Percentiles rank a stretch among this genome's conserved stretches.
Conservation (phyloP, 257 asterid genomes). For the Nicotiana knightiana region DNA sequence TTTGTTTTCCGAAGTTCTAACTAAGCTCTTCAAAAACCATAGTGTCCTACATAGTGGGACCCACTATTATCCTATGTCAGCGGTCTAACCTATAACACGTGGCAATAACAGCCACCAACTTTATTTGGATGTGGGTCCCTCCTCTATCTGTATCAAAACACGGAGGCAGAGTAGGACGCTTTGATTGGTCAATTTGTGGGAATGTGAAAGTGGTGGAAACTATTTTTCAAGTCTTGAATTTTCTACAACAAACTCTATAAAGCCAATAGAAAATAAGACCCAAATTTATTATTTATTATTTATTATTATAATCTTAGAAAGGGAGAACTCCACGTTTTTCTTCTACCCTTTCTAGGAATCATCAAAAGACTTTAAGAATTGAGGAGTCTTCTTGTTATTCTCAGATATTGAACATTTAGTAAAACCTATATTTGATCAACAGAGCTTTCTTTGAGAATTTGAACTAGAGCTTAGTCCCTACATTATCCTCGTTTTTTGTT, state of each 20-base stretch:
- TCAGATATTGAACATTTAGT: neutral
- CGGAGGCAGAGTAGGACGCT: neutral
- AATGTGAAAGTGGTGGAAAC: constrained; percentile 40
- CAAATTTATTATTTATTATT: neutral
- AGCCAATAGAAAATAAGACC: neutral
- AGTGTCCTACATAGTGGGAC: constrained; percentile 6
- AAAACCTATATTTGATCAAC: neutral
- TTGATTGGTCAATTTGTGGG: neutral
- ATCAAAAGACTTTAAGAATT: neutral
- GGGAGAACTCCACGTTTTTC: neutral
- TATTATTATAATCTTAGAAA: neutral
- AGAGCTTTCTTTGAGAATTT: too few relatives aligned
- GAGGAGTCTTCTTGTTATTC: neutral
- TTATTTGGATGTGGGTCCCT: neutral
- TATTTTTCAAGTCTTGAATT: constrained; percentile 11
- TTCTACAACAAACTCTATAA: neutral
- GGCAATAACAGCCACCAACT: constrained; percentile 24
- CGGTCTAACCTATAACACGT: constrained; percentile 25
- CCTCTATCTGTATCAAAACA: neutral
- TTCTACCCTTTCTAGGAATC: neutral
- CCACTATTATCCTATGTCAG: neutral
- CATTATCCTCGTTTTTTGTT: too few relatives aligned
- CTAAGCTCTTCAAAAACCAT: neutral
- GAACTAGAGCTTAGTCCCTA: too few relatives aligned
- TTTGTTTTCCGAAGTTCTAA: too few relatives aligned